These are phyloP conservation scores for Phanerochaete carnosa DNA, from an alignment of 768 basidiomycete species.

Conservation along the genomic window DNA sequence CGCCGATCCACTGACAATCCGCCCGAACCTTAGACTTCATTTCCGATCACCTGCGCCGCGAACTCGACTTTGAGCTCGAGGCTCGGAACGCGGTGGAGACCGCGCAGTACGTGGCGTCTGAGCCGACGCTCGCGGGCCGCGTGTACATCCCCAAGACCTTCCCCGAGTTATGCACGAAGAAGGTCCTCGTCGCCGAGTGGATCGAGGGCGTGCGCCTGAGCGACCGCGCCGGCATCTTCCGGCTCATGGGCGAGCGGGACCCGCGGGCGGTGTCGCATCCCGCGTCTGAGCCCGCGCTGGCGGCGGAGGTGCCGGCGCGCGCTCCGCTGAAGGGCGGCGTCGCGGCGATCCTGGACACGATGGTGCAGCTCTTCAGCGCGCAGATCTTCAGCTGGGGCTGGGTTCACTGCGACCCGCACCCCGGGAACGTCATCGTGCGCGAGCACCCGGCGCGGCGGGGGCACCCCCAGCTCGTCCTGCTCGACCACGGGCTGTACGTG, in stretches of 20 bases:
- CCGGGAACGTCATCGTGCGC: slow-evolving; percentile 76
- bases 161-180: slow-evolving; percentile 67
- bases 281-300: slow-evolving; percentile 1
- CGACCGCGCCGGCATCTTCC: slow-evolving; percentile 54
- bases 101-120: slow-evolving; percentile 60
- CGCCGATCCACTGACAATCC: neutral
- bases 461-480: slow-evolving; percentile 67
- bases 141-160: slow-evolving; percentile 81
- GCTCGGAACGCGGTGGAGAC: slow-evolving; percentile 74
- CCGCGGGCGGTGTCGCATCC: slow-evolving; percentile 11
- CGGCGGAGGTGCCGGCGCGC: neutral
- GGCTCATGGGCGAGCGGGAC: slow-evolving; percentile 53
- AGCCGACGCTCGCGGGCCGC: slow-evolving; percentile 63
- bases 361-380: slow-evolving; percentile 84
- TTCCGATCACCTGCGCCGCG: slow-evolving; percentile 75
- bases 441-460: slow-evolving; percentile 44
- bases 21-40: slow-evolving; percentile 55
- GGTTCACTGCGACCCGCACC: slow-evolving; percentile 77
- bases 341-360: slow-evolving; percentile 72
- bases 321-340: slow-evolving; percentile 53
- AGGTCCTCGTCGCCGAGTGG: slow-evolving; percentile 84
- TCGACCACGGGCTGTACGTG: slow-evolving; percentile 93
- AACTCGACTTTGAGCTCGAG: slow-evolving; percentile 81
- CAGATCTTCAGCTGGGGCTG: slow-evolving; percentile 93
- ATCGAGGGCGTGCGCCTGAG: slow-evolving; percentile 74